Evolutionary conservation across 768 basidiomycete genomes (phyloP).

Genomic region (Leucocoprinus birnbaumii): DNA sequence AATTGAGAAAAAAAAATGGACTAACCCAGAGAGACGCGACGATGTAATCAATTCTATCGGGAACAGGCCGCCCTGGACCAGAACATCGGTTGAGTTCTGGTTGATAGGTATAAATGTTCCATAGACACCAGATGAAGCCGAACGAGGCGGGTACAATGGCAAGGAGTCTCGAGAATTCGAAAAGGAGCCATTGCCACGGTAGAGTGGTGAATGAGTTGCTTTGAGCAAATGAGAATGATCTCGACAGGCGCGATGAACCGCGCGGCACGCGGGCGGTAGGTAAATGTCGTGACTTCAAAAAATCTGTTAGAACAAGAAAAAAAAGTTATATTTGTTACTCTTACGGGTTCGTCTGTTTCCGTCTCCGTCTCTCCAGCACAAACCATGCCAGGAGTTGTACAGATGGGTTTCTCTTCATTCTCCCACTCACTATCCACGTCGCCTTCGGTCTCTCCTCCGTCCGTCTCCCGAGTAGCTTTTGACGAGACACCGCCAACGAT

Average conservation of each 20-base stretch:
- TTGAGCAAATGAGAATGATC: not conserved
- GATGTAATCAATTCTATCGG: constrained; percentile 60
- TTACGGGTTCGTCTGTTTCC: constrained; percentile 72
- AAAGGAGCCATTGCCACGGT: constrained; percentile 46
- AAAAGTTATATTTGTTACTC: constrained; percentile 21
- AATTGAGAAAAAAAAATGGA: constrained; percentile 1
- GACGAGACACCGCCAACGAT: not conserved
- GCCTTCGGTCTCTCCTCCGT: not conserved
- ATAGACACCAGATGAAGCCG: constrained; percentile 63
- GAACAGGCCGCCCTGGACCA: constrained; percentile 40
- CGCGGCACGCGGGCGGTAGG: constrained; percentile 54
- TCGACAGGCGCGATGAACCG: constrained; percentile 1
- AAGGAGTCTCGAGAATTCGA: constrained; percentile 66
- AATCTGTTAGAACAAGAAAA: not conserved
- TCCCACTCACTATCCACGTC: constrained; percentile 9
- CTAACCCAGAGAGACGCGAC: constrained; percentile 73
- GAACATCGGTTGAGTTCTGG: not conserved
- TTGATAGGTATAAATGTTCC: constrained; percentile 36
- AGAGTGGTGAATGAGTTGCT: constrained; percentile 37
- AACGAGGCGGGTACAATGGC: constrained; percentile 71
- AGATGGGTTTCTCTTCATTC: constrained; percentile 41
- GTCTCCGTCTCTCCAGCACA: constrained; percentile 81
- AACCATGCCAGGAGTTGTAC: constrained; percentile 54
- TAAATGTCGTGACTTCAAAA: constrained; percentile 54
- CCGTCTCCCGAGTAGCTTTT: not conserved